A percentile compares a stretch with the other conserved stretches of the same genome.
Conservation (phyloP, 2,329 filamentous ascomycete genomes). For the Fusarium setosum region DNA sequence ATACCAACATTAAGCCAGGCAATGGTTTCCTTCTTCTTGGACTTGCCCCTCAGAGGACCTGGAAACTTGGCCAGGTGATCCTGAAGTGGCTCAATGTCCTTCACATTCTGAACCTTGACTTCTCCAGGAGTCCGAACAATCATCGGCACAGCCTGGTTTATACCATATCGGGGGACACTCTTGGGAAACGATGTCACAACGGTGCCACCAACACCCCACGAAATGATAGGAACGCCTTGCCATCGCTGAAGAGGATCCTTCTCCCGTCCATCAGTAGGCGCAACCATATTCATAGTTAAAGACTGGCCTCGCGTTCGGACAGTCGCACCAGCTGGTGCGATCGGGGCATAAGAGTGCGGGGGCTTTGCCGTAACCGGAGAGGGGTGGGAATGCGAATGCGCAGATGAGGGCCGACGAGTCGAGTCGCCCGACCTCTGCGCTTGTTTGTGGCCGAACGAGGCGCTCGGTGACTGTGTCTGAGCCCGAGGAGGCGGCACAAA, state of each 20-base stretch:
- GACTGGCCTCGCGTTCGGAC: slow-evolving; percentile 64
- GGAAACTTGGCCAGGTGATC: slow-evolving; percentile 86
- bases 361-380: slow-evolving; percentile 47
- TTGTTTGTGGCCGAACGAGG: slow-evolving; percentile 54
- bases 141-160: slow-evolving; percentile 77
- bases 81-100: slow-evolving; percentile 76
- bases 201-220: slow-evolving; percentile 88
- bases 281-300: slow-evolving; percentile 66
- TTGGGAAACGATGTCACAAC: slow-evolving; percentile 89
- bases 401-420: slow-evolving; percentile 65
- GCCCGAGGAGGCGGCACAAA: slow-evolving; percentile 68
- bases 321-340: slow-evolving; percentile 20
- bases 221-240: slow-evolving; percentile 88
- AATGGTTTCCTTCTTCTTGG: slow-evolving; percentile 94
- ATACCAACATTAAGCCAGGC: slow-evolving; percentile 85
- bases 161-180: slow-evolving; percentile 86
- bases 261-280: slow-evolving; percentile 73
- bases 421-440: slow-evolving; percentile 52
- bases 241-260: slow-evolving; percentile 87
- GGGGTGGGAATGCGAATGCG: slow-evolving; percentile 57
- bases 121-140: slow-evolving; percentile 87
- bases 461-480: slow-evolving; percentile 71
- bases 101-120: slow-evolving; percentile 80
- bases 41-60: slow-evolving; percentile 87
- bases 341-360: slow-evolving; percentile 41